Conservation (phyloP, 2,329 filamentous ascomycete genomes). For the Monilinia fructicola region DNA sequence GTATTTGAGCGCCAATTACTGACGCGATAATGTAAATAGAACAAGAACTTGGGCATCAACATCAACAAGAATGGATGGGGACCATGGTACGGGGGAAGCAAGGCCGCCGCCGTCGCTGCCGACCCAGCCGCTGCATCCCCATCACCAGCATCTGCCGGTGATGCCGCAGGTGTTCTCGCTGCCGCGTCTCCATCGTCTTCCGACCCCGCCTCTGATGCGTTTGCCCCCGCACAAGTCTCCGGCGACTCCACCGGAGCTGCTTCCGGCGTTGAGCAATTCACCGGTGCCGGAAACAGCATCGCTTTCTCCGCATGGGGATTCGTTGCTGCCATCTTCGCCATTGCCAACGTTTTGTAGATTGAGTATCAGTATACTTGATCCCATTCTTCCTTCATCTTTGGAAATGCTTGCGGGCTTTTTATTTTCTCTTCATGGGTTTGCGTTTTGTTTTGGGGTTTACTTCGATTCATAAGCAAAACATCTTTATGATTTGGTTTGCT, state of each 20-base stretch:
- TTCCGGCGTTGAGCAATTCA: conserved; percentile 7
- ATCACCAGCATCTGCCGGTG: not conserved
- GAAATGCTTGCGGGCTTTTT: not conserved
- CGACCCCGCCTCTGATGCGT: not conserved
- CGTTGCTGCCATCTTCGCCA: conserved; percentile 12
- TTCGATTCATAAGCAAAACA: conserved; percentile 9
- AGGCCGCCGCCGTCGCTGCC: not conserved
- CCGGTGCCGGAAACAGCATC: conserved; percentile 12
- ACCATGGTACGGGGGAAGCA: conserved; percentile 17
- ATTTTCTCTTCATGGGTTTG: not conserved
- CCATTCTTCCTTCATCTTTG: not conserved
- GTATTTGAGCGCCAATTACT: not conserved
- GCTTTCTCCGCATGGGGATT: conserved; percentile 15
- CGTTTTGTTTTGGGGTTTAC: not conserved
- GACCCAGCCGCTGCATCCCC: not conserved
- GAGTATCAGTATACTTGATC: conserved; percentile 8
- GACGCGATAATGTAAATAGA: not conserved
- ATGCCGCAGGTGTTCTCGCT: not conserved
- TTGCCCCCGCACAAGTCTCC: not conserved
- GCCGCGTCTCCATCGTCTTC: not conserved
- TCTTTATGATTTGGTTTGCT: not conserved
- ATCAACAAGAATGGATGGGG: conserved; percentile 7
- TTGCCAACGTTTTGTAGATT: conserved; percentile 13
- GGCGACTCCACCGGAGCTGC: not conserved
- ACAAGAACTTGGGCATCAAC: conserved; percentile 17